Evolutionary conservation across 306 rosid genomes (phyloP).

Genomic region (Argentina anserina): DNA sequence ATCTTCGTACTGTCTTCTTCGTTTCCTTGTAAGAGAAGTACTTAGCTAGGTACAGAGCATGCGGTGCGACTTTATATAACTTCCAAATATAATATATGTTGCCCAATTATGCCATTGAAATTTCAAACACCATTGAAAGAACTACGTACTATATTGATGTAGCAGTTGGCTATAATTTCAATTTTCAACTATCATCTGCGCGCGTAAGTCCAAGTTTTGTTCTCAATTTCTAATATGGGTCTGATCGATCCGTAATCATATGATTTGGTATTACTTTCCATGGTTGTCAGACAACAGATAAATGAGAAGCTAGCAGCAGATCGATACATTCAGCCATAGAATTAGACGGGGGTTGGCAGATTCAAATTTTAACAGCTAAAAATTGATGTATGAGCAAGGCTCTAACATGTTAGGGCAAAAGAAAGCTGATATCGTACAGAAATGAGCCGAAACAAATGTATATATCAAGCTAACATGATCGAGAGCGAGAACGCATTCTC

Average conservation of each 20-base stretch:
- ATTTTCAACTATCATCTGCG: background rate
- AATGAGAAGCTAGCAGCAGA: background rate
- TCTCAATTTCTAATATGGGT: background rate
- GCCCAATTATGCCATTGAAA: conserved; percentile 9
- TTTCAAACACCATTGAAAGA: background rate
- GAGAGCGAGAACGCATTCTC: background rate
- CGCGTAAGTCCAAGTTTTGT: background rate
- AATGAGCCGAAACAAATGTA: background rate
- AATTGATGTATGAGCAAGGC: background rate
- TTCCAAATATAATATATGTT: conserved; percentile 7
- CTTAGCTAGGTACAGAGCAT: conserved; percentile 8
- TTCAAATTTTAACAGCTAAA: background rate
- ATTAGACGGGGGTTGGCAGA: background rate
- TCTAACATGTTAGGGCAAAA: background rate
- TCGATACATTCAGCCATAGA: background rate
- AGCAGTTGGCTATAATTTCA: too few species aligned
- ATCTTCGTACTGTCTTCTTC: conserved; percentile 7
- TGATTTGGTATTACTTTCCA: background rate
- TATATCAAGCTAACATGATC: conserved; percentile 12
- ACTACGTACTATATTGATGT: background rate
- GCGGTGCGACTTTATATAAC: conserved; percentile 7
- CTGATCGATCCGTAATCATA: background rate
- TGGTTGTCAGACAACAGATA: background rate
- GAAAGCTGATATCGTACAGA: background rate
- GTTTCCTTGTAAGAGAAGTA: background rate